Conservation (phyloP, 2,329 filamentous ascomycete genomes). For the Alternaria brassicicola region DNA sequence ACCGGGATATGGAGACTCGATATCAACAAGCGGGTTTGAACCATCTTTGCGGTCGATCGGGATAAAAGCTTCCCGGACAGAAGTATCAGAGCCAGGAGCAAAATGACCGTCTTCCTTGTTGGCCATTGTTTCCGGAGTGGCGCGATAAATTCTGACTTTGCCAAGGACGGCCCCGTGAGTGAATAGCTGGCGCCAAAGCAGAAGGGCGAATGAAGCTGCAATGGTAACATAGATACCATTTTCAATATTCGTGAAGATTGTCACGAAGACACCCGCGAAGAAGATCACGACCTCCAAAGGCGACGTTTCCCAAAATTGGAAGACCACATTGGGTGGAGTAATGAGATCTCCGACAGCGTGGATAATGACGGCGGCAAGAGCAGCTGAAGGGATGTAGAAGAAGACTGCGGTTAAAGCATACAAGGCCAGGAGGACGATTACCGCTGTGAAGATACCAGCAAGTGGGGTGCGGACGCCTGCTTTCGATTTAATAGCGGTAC, state of each 20-base stretch:
- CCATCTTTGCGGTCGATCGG: constrained; percentile 88
- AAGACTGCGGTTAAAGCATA: constrained; percentile 89
- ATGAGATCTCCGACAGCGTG: constrained; percentile 94
- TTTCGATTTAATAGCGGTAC: constrained; percentile 97
- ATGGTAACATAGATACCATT: constrained; percentile 92
- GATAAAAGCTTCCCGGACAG: constrained; percentile 53
- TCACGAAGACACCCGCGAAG: constrained; percentile 89
- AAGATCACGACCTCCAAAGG: constrained; percentile 91
- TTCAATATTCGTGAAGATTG: constrained; percentile 86
- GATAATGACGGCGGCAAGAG: constrained; percentile 87
- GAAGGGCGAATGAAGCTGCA: constrained; percentile 73
- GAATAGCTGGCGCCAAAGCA: constrained; percentile 83
- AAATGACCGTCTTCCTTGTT: constrained; percentile 37
- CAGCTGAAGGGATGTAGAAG: constrained; percentile 86
- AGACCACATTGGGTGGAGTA: constrained; percentile 86
- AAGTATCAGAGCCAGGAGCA: constrained; percentile 9
- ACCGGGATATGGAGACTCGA: constrained; percentile 85
- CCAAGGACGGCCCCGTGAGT: constrained; percentile 80
- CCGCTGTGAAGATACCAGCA: constrained; percentile 84
- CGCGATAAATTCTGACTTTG: constrained; percentile 80
- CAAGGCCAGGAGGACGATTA: constrained; percentile 85
- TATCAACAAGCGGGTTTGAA: constrained; percentile 80
- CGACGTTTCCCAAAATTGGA: constrained; percentile 93
- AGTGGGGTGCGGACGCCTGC: constrained; percentile 92
- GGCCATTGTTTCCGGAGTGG: constrained; percentile 77